Base-by-base conservation (phyloP, 306 rosid genomes). In the Fragaria nilgerrensis region DNA sequence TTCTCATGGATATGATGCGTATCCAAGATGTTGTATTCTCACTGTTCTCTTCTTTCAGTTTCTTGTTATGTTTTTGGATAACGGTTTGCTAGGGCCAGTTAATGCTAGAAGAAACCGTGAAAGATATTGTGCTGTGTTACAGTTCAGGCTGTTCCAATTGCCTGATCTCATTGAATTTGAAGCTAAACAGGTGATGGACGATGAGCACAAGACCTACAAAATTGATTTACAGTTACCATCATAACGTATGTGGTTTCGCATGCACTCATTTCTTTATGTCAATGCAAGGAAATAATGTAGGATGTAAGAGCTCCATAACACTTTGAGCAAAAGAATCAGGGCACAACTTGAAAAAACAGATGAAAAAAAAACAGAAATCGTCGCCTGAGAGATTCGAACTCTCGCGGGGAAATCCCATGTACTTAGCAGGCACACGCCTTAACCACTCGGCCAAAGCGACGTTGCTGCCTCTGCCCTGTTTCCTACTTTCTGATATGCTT, bases 371-470 rank as follows among this genome's bases (percentile, higher is more conserved):
- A 10, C 53, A 32, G 4, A 32, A 3, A 32, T 32, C 36, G 67
- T 53, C 52, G 50, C 75, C 75, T 72, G 75, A 72, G 75, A 72
- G 75, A 72, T 72, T 50, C 48, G 48, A 72, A 50, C 77, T 73
- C 77, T 73, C 66, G 49, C 66, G 36, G 66, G 76, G 66, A 73
- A 53, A 73, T 52, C 67, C 52, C 77, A 73, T 73, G 77, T 55
- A 52, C 75, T 72, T 73, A 58, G 77, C 55, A 58, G 68, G 77
- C 74, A 66, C 80, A 76, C 66, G n/a, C 74, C 73, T 65, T 65
- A 65, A 65, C 64, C 68, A 52, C 74, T 67, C 22, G 74, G 58
- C 45, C 74, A 67, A 77, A 41, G 68, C 32, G 32, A 50, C 68
- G 29, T 34, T 65, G 25, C 0, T 49, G 22, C 10, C 5, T 25